phyloP scores from a whole-genome alignment of 1,139 yeast species.

The Debaryomycetaceae sp. region DNA sequence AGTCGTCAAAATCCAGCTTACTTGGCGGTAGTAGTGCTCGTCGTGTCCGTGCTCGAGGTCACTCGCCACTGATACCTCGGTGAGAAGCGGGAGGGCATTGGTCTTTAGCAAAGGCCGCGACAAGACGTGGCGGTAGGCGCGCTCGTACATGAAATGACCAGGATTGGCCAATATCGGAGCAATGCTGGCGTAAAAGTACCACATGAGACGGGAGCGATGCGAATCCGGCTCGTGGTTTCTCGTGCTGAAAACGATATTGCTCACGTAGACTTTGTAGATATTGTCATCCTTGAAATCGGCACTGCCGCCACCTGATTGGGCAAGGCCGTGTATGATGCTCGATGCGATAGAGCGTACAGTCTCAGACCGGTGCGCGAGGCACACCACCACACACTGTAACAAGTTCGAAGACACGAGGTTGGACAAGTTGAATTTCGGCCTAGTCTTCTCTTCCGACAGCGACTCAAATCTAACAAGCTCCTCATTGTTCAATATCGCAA shows the following conservation, averaged over 20 bases:
- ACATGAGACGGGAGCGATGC: slow-evolving; percentile 14
- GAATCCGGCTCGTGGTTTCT: slow-evolving; percentile 4
- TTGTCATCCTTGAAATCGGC: slow-evolving; percentile 47
- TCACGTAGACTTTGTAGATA: slow-evolving; percentile 45
- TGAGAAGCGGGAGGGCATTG: slow-evolving; percentile 57
- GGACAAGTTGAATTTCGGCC: slow-evolving; percentile 34
- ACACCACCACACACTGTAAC: slow-evolving; percentile 45
- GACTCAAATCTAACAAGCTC: slow-evolving; percentile 37
- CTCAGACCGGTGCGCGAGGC: slow-evolving; percentile 19
- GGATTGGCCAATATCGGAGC: slow-evolving; percentile 54
- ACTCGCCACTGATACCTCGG: slow-evolving; percentile 27
- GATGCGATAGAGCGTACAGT: slow-evolving; percentile 15
- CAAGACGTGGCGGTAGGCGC: slow-evolving; percentile 49
- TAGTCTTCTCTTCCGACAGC: slow-evolving; percentile 6
- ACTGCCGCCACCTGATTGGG: slow-evolving; percentile 16
- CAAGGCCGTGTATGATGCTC: slow-evolving; percentile 28
- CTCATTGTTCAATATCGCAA: slow-evolving; percentile 48
- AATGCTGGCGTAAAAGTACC: slow-evolving; percentile 37
- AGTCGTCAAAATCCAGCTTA: slow-evolving; percentile 54
- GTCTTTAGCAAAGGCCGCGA: slow-evolving; percentile 43
- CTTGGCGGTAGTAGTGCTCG: slow-evolving; percentile 40
- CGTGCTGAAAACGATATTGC: slow-evolving; percentile 39
- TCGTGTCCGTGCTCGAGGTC: slow-evolving; percentile 24
- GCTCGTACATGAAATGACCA: slow-evolving; percentile 63
- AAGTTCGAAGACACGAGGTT: slow-evolving; percentile 49